Evolutionary conservation across 768 basidiomycete genomes (phyloP).

Genomic region (Podaxis carcinomalis): DNA sequence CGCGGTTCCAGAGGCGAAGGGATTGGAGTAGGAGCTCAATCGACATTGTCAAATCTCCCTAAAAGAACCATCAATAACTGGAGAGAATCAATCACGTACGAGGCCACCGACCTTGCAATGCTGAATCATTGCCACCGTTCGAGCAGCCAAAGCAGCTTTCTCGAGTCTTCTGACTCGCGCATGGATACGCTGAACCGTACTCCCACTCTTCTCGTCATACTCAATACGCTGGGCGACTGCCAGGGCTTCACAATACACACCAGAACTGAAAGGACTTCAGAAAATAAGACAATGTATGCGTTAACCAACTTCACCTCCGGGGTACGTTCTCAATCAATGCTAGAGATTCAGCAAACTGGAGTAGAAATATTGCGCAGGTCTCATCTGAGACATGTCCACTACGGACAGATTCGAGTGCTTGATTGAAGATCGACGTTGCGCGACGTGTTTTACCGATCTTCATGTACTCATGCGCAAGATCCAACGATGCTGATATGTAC

Average conservation of each 20-base stretch:
- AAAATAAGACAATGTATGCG: neutral
- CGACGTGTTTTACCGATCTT: slow-evolving; percentile 70
- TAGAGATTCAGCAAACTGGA: slow-evolving; percentile 65
- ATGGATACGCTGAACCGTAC: slow-evolving; percentile 55
- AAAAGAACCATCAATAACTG: neutral
- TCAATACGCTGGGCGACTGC: slow-evolving; percentile 37
- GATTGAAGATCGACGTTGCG: slow-evolving; percentile 63
- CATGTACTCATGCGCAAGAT: slow-evolving; percentile 77
- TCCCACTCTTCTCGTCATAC: slow-evolving; percentile 40
- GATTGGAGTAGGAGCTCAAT: slow-evolving; percentile 62
- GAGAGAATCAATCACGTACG: neutral
- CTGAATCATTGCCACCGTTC: slow-evolving; percentile 66
- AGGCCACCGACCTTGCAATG: slow-evolving; percentile 48
- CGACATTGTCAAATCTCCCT: slow-evolving; percentile 62
- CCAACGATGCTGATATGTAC: slow-evolving; percentile 59
- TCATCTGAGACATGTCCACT: slow-evolving; percentile 46
- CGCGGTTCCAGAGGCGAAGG: slow-evolving; percentile 77
- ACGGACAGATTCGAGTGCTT: slow-evolving; percentile 43
- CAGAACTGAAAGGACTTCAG: slow-evolving; percentile 29
- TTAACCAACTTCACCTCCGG: slow-evolving; percentile 43
- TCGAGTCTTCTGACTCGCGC: slow-evolving; percentile 58
- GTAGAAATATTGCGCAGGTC: slow-evolving; percentile 46
- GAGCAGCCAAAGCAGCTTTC: slow-evolving; percentile 67
- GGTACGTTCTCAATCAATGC: slow-evolving; percentile 54
- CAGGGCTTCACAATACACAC: slow-evolving; percentile 59